A percentile compares a stretch with the other conserved stretches of the same genome.
Conservation (phyloP, 2,329 filamentous ascomycete genomes). For the Alternaria ethzedia region DNA sequence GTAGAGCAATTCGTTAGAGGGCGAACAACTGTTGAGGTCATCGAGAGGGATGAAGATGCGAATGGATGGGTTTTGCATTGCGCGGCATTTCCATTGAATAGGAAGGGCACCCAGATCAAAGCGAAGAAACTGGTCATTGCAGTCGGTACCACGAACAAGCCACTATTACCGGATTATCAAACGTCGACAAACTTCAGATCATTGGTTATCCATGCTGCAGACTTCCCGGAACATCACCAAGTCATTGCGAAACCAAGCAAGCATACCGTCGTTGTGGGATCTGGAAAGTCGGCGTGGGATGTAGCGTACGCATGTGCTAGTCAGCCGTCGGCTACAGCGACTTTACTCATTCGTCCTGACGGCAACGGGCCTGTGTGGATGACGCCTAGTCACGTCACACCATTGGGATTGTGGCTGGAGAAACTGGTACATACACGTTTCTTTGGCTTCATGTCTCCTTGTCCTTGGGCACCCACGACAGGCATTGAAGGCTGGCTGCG, state of each 20-base stretch:
- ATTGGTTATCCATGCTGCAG: conserved; percentile 64
- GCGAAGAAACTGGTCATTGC: conserved; percentile 64
- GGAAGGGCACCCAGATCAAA: conserved; percentile 40
- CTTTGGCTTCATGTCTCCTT: conserved; percentile 77
- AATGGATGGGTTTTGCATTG: conserved; percentile 30
- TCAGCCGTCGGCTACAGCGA: conserved; percentile 53
- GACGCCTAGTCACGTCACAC: conserved; percentile 67
- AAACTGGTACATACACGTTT: conserved; percentile 70
- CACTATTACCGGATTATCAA: conserved; percentile 60
- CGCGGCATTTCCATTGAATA: not conserved
- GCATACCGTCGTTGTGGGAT: conserved; percentile 62
- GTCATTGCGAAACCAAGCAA: conserved; percentile 46
- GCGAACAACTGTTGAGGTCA: conserved; percentile 58
- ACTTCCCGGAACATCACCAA: conserved; percentile 54
- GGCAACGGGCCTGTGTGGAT: conserved; percentile 68
- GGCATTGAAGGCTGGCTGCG: conserved; percentile 62
- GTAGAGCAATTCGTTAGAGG: conserved; percentile 59
- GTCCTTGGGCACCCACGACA: conserved; percentile 71
- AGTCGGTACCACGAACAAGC: conserved; percentile 65
- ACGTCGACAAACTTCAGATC: conserved; percentile 59
- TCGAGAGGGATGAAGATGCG: conserved; percentile 51
- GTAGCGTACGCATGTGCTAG: conserved; percentile 65
- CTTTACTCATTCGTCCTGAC: conserved; percentile 64
- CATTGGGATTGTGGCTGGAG: conserved; percentile 71
- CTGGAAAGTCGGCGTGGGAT: conserved; percentile 69